phyloP scores from a whole-genome alignment of 352 stramenopile species.

The Hyaloperonospora brassicae region DNA sequence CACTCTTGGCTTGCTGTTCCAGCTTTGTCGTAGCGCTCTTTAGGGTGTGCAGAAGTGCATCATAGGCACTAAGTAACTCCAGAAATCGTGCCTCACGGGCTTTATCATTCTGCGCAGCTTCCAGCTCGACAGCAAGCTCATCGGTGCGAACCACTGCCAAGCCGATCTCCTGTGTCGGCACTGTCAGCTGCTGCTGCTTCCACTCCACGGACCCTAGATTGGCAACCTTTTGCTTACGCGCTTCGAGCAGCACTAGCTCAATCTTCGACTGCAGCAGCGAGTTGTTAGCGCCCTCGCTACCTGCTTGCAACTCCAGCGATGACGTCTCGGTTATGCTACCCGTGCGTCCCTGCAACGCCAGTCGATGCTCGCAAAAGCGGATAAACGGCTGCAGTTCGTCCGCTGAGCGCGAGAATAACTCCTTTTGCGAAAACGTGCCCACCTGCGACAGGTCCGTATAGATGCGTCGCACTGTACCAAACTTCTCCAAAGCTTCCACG shows the following conservation, averaged over 20 bases:
- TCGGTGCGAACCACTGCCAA: constrained; percentile 62
- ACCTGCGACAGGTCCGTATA: constrained; percentile 79
- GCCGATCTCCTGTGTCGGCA: constrained; percentile 65
- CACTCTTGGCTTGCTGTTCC: constrained; percentile 73
- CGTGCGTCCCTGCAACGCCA: constrained; percentile 50
- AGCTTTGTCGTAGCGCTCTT: constrained; percentile 57
- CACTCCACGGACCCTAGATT: constrained; percentile 69
- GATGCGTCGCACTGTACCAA: constrained; percentile 71
- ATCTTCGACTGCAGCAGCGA: constrained; percentile 80
- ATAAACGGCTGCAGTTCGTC: constrained; percentile 80
- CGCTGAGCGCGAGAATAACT: constrained; percentile 59
- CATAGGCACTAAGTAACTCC: constrained; percentile 66
- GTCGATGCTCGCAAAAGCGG: constrained; percentile 76
- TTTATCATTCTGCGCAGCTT: constrained; percentile 52
- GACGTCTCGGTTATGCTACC: constrained; percentile 28
- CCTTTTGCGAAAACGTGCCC: constrained; percentile 70
- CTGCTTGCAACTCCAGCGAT: constrained; percentile 47
- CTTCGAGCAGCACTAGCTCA: constrained; percentile 71
- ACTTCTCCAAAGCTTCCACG: constrained; percentile 71
- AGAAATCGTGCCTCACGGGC: constrained; percentile 59
- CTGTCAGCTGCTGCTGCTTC: constrained; percentile 68
- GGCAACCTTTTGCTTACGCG: constrained; percentile 80
- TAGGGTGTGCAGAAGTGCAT: constrained; percentile 55
- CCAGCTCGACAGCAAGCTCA: constrained; percentile 58
- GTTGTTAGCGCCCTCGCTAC: constrained; percentile 59